Base-by-base conservation (phyloP, 2,329 filamentous ascomycete species). In the Aspergillus piperis region DNA sequence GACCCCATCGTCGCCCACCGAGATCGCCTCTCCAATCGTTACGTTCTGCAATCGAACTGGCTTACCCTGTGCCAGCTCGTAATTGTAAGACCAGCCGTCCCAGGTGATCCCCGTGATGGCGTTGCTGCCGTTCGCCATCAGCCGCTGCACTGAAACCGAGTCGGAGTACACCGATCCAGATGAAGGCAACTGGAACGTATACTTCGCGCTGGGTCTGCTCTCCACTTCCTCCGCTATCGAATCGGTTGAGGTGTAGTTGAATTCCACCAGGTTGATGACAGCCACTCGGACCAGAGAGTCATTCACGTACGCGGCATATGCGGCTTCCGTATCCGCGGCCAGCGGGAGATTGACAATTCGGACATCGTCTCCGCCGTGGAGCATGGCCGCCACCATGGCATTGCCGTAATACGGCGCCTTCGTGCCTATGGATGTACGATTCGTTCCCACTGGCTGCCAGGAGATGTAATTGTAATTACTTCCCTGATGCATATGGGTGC, bases 401-500 rank as follows among this genome's bases (percentile, higher is more conserved):
- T 84, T 85, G 15, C 84, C 86, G 66, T 89, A 89, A 71, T 88
- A 90, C 0, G 86, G 86, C 0, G 86, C 76, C 68, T 87, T 88
- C 19, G 86, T 88, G 13, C 85, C 86, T 2, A 80, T 76, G 7
- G 76, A 74, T 0, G 81, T 81, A 13, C 77, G 77, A 52, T 75
- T 70, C 0, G 85, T 87, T 4, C 75, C 67, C 48, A 87, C 66
- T 0, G 86, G 85, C 67, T 89, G 86, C 86, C 86, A 88, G 50
- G 80, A 76, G 61, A 79, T 79, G 69, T 88, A 88, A 7, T 86
- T 80, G 69, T 86, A 88, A 69, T 87, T 81, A 13, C 84, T 87
- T 10, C 86, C 86, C 76, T 84, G 82, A 72, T 89, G 87, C 83
- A 88, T 85, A 68, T 88, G 84, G 2, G 86, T 80, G 19, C 86